Evolutionary conservation across 2,329 filamentous ascomycete genomes (phyloP).

Genomic region (Plectosphaerella cucumerina): DNA sequence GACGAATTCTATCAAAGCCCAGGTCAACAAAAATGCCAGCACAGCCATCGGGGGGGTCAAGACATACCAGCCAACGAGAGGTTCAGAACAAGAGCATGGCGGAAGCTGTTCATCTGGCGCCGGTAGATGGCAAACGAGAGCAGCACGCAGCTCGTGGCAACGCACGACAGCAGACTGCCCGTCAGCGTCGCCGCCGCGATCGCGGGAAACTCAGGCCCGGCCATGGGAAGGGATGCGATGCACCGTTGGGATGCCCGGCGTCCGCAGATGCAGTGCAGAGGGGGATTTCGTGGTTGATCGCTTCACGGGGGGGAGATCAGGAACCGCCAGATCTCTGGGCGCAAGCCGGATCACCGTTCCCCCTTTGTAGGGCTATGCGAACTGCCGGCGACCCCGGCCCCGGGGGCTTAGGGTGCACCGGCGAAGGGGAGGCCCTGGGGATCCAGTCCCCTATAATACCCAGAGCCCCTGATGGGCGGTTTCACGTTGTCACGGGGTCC

Average conservation of each 20-base stretch:
- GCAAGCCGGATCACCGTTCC: neutral
- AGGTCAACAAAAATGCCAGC: neutral
- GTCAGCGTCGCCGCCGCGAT: constrained; percentile 9
- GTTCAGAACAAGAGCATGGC: constrained; percentile 17
- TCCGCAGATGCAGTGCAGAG: neutral
- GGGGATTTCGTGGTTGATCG: neutral
- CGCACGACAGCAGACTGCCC: constrained; percentile 11
- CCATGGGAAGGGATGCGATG: neutral
- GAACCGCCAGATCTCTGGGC: neutral
- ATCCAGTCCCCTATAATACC: neutral
- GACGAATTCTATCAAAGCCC: constrained; percentile 26
- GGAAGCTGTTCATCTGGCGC: constrained; percentile 15
- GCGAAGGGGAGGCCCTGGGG: neutral
- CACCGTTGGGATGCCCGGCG: neutral
- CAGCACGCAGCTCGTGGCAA: constrained; percentile 11
- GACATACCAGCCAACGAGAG: constrained; percentile 17
- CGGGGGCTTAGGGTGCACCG: too few relatives aligned
- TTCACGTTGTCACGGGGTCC: neutral
- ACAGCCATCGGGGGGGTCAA: neutral
- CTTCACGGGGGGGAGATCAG: neutral
- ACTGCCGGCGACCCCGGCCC: too few relatives aligned
- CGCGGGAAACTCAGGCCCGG: neutral
- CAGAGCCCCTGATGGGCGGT: neutral
- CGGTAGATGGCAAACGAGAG: constrained; percentile 9
- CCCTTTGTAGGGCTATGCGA: neutral